Evolutionary conservation across 2,329 filamentous ascomycete species (phyloP).

Genomic region (Phyllosticta citrichinensis): DNA sequence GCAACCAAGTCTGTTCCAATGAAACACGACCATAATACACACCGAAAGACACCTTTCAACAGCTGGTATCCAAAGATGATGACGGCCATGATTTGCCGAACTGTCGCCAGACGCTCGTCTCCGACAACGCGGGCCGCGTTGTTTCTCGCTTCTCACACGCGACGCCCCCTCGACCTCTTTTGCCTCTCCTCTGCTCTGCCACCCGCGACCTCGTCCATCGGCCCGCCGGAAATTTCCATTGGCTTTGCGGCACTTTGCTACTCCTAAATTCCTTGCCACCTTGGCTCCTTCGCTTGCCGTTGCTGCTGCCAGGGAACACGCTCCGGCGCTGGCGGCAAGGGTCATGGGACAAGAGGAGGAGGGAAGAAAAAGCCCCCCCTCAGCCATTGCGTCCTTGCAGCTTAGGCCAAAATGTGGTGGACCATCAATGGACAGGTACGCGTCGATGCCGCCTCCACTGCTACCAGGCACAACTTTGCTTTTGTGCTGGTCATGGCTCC

Average conservation of each 20-base stretch:
- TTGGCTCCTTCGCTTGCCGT: not conserved
- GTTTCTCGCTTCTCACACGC: not conserved
- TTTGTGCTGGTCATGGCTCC: not conserved
- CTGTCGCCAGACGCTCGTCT: not conserved
- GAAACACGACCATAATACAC: not conserved
- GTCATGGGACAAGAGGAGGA: not conserved
- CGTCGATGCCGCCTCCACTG: not conserved
- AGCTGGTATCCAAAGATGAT: not conserved
- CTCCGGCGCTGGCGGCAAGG: not conserved
- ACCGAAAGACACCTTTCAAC: not conserved
- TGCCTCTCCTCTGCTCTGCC: not conserved
- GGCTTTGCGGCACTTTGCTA: not conserved
- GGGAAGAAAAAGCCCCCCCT: not conserved
- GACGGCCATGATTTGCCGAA: not conserved
- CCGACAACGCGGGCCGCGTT: not conserved
- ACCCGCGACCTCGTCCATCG: not conserved
- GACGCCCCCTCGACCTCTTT: not conserved
- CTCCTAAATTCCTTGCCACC: not conserved
- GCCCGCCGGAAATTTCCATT: not conserved
- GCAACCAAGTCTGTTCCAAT: too few relatives aligned
- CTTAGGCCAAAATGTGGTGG: not conserved
- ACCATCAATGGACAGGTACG: not conserved
- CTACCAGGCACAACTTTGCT: not conserved
- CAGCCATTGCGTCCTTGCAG: not conserved
- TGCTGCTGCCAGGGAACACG: not conserved